Base-by-base conservation (phyloP, 129 eudicot genomes). In the Centaurea solstitialis region DNA sequence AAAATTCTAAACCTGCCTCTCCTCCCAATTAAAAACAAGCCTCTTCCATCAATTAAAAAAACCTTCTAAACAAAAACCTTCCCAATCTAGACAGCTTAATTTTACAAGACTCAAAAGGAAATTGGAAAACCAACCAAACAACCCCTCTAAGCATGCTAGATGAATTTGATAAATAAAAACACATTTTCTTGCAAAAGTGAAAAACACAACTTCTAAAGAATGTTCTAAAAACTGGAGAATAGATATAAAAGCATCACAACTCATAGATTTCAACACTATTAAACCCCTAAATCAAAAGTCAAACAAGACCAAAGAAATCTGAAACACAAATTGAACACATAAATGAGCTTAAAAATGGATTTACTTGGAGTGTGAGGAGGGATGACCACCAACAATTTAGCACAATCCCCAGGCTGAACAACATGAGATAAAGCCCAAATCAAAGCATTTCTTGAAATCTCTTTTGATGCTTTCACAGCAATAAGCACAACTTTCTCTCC, bases 381-480 rank as follows among this genome's bases (percentile, higher is more conserved):
- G 39, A 90, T 87, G 83, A 94, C 84, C 70, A 94, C 98, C 68
- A 94, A 84, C 82, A 94, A 67, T 80, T 89, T 94, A 66, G 92
- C 89, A 76, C 88, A 86, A 84, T 90, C 97, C 73, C 97, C 98
- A n/a, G 95, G 95, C 33, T 90, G 90, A 86, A 88, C 95, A 69
- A 94, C 95, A 87, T 94, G 94, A 69, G 91, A 82, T 53, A 94
- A 86, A 81, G 97, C 97, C 98, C 98, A 94, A 50, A 87, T 64
- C 74, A 94, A 76, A 87, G 98, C 92, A 79, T 78, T 78, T 87
- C 85, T 90, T 78, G 95, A 82, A 70, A 94, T 90, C 53, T 91
- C 97, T 77, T 67, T 78, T 17, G 92, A 88, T 81, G 94, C 94
- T 85, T 86, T 91, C 28, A 94, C 93, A 78, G 90, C 98, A 81